A percentile compares a stretch with the other conserved stretches of the same genome.
phyloP scores from a whole-genome alignment of 352 stramenopile genomes.

The Phytophthora tentaculata region DNA sequence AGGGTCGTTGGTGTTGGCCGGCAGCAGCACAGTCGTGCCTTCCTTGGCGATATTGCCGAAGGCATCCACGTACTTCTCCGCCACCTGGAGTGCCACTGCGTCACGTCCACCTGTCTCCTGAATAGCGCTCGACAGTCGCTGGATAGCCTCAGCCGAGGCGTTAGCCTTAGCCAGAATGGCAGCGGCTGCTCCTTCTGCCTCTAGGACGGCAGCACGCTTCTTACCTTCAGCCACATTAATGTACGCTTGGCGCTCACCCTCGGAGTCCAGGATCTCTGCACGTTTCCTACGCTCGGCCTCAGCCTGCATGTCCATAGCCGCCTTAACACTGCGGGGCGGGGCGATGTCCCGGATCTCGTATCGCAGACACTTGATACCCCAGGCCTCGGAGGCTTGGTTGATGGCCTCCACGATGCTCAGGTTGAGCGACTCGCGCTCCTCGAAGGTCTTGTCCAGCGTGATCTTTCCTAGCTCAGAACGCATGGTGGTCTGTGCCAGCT shows the following conservation, averaged over 20 bases:
- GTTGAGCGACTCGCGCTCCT: conserved; percentile 93
- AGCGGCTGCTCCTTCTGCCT: conserved; percentile 86
- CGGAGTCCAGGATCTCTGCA: conserved; percentile 92
- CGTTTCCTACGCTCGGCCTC: conserved; percentile 92
- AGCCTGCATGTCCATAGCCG: conserved; percentile 93
- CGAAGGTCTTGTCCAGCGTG: conserved; percentile 94
- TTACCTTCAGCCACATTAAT: conserved; percentile 93
- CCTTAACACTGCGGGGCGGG: conserved; percentile 85
- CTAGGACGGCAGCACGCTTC: conserved; percentile 85
- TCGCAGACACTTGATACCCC: conserved; percentile 91
- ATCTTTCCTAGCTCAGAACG: conserved; percentile 93
- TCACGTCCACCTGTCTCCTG: conserved; percentile 71
- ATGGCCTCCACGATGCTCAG: conserved; percentile 92
- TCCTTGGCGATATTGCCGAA: conserved; percentile 92
- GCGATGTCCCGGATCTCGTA: conserved; percentile 94
- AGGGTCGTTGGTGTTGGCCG: conserved; percentile 82
- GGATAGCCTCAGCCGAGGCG: conserved; percentile 85
- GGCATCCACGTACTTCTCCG: conserved; percentile 93
- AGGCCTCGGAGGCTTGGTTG: conserved; percentile 90
- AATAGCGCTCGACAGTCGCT: conserved; percentile 77
- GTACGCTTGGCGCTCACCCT: conserved; percentile 88
- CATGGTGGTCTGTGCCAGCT: conserved; percentile 93
- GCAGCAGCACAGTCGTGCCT: conserved; percentile 86
- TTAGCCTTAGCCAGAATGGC: conserved; percentile 84
- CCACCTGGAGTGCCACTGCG: conserved; percentile 86